Evolutionary conservation across 805 yeast species (phyloP).

Genomic region (Kuraishia hungarica): DNA sequence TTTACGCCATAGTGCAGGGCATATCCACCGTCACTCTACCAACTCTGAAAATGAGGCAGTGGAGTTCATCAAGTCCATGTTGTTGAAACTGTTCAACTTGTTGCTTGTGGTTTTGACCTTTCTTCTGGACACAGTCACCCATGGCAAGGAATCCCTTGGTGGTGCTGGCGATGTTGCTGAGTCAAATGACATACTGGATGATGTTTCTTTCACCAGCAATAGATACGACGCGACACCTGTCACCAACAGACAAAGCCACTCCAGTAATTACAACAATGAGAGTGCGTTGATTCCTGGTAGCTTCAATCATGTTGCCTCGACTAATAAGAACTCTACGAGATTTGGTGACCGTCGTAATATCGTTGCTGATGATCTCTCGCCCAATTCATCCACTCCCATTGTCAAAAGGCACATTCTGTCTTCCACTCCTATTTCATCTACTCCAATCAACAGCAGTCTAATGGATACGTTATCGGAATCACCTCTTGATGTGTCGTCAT

Average conservation of each 20-base stretch:
- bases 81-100: neutral
- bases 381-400: neutral
- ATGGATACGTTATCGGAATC: neutral
- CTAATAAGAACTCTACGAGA: neutral
- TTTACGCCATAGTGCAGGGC: neutral
- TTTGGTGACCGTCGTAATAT: neutral
- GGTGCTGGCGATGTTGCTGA: neutral
- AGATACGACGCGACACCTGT: neutral
- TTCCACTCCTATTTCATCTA: neutral
- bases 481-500: neutral
- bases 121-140: neutral
- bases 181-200: neutral
- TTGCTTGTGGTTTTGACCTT: neutral
- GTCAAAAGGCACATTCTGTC: neutral
- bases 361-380: neutral
- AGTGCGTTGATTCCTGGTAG: neutral
- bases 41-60: neutral
- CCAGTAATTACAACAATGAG: neutral
- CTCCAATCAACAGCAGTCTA: neutral
- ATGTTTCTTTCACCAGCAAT: neutral
- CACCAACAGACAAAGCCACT: neutral
- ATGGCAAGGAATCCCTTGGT: neutral
- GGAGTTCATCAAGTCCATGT: neutral
- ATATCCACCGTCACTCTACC: neutral
- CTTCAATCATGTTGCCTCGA: neutral